Base-by-base conservation (phyloP, 2,329 filamentous ascomycete species). In the Claviceps sp. region DNA sequence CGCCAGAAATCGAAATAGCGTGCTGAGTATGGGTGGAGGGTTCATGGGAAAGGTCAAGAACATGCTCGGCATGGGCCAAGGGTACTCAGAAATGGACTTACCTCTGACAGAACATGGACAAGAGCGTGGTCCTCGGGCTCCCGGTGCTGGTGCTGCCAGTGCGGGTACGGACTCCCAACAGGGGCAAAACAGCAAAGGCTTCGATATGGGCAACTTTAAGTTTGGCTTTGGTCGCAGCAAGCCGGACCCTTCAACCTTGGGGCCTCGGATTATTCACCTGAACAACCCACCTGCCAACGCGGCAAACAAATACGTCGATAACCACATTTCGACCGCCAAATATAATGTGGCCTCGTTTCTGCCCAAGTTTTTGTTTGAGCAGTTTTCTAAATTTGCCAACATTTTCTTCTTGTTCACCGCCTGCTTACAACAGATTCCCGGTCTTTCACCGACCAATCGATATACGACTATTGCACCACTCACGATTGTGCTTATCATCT, bases 381-480 rank as follows among this genome's bases (percentile, higher is more conserved):
- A 98, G 67, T 98, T 98, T 71, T 96, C 90, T 55, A 98, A 96
- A 74, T 95, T 96, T 69, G 93, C 93, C 74, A 98, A 98, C 70
- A 71, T 98, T 63, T 98, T 98, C 75, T 98, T 98, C 85, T 79
- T 98, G 66, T 97, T 98, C 69, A 98, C 93, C 40, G 90, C 93
- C 16, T 84, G 81, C 42, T 73, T 98, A 46, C 93, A 98, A 72
- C 93, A 98, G 67, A 95, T 98, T 55, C 93, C 93, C 22, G 84
- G 86, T 58, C 84, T 98, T 55, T 95, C 90, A 37, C 93, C 94
- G 7, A 98, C 93, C 9, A 97, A 96, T 70, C 80, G 77, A 68
- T 98, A 90, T 65, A 98, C 93, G 5, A 98, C 94, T 40, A 96
- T 98, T 64, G 91, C 87, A 5, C 93, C 93, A n/a, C 77, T 98